phyloP scores from a whole-genome alignment of 306 rosid genomes.

The Vicia villosa region DNA sequence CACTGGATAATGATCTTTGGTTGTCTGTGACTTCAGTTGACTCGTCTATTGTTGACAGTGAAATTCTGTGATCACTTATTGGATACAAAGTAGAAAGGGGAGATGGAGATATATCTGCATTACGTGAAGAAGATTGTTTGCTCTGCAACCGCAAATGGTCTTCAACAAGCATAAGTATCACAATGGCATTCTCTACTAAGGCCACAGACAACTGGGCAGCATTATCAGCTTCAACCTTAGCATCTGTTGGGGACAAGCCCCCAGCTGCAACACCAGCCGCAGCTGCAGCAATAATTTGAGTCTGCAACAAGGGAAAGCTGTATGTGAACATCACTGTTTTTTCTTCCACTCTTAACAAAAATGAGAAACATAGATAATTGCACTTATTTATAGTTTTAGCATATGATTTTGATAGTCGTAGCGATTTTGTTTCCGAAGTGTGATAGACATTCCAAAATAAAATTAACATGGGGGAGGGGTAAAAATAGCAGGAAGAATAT shows the following conservation, averaged over 20 bases:
- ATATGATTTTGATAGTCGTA: slow-evolving; percentile 19
- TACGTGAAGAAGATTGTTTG: slow-evolving; percentile 64
- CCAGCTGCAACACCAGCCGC: slow-evolving; percentile 97
- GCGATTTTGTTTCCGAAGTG: slow-evolving; percentile 2
- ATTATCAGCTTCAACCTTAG: slow-evolving; percentile 92
- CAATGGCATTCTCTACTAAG: slow-evolving; percentile 96
- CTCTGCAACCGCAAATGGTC: slow-evolving; percentile 94
- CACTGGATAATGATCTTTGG: slow-evolving; percentile 49
- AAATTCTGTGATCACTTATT: slow-evolving; percentile 42
- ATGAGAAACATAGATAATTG: slow-evolving; percentile 22
- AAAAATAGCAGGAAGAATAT: slow-evolving; percentile 19
- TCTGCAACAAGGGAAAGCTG: slow-evolving; percentile 67
- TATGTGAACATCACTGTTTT: slow-evolving; percentile 43
- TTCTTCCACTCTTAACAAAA: slow-evolving; percentile 32
- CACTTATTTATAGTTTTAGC: slow-evolving; percentile 19
- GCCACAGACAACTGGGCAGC: slow-evolving; percentile 99
- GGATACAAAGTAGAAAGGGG: slow-evolving; percentile 62
- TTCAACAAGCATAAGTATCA: slow-evolving; percentile 98
- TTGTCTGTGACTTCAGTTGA: slow-evolving; percentile 51
- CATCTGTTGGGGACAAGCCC: slow-evolving; percentile 81
- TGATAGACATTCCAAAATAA: slow-evolving; percentile 14
- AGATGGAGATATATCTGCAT: slow-evolving; percentile 65
- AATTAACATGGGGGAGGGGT: not conserved
- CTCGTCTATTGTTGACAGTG: slow-evolving; percentile 48
- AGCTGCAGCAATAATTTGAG: slow-evolving; percentile 98